Evolutionary conservation across 2,329 filamentous ascomycete genomes (phyloP).

Genomic region (Chrysoporthe deuterocubensis): DNA sequence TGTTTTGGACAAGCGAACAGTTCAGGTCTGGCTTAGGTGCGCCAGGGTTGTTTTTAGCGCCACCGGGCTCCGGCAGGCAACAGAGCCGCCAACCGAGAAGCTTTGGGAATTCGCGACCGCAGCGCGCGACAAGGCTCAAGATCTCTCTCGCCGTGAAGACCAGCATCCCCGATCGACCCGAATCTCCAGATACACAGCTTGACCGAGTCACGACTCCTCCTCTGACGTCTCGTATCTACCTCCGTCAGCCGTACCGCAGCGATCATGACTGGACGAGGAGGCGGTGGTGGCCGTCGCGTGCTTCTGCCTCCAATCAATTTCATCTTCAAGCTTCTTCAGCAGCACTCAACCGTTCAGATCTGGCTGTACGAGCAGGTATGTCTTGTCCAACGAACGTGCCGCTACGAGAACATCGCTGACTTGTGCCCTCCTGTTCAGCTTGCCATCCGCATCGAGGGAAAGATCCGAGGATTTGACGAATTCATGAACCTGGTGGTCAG

Average conservation of each 20-base stretch:
- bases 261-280: slow-evolving; percentile 63
- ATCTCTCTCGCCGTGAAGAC: slow-evolving; percentile 14
- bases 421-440: slow-evolving; percentile 47
- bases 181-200: slow-evolving; percentile 4
- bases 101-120: slow-evolving; percentile 17
- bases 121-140: slow-evolving; percentile 21
- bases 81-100: slow-evolving; percentile 6
- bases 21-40: not conserved
- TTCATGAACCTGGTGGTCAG: slow-evolving; percentile 86
- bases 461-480: slow-evolving; percentile 96
- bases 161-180: not conserved
- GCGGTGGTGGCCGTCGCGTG: slow-evolving; percentile 63
- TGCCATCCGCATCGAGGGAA: slow-evolving; percentile 91
- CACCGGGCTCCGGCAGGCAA: slow-evolving; percentile 15
- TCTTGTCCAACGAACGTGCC: not conserved
- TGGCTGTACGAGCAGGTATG: slow-evolving; percentile 88
- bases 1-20: not conserved
- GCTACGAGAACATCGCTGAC: slow-evolving; percentile 1
- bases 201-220: not conserved
- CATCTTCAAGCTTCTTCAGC: slow-evolving; percentile 88
- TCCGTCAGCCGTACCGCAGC: slow-evolving; percentile 2
- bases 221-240: not conserved
- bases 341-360: slow-evolving; percentile 44
- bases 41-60: slow-evolving; percentile 23
- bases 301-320: slow-evolving; percentile 73